A percentile compares a stretch with the other conserved stretches of the same genome.
phyloP scores from a whole-genome alignment of 306 rosid species.

The Vigna trinervia region DNA sequence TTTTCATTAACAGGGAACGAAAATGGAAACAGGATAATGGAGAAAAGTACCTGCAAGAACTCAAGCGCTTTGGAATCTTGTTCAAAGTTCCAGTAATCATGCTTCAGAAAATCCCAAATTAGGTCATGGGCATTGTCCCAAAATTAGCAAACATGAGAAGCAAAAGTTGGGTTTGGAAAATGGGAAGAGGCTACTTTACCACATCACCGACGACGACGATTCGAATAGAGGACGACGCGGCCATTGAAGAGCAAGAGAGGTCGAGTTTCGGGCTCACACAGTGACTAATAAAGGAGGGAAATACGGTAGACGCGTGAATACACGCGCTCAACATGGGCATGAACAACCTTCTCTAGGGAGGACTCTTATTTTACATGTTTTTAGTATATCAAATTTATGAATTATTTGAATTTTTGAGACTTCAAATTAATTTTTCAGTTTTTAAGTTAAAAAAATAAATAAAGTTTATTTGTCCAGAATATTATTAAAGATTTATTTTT shows the following conservation, averaged over 20 bases:
- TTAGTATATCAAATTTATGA: too few species aligned
- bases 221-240: constrained; percentile 63
- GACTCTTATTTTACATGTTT: too few species aligned
- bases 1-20: not conserved
- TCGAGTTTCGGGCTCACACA: constrained; percentile 37
- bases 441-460: too few species aligned
- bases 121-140: not conserved
- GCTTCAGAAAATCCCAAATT: constrained; percentile 54
- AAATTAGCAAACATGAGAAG: not conserved
- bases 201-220: constrained; percentile 85
- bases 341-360: not conserved
- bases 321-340: constrained; percentile 57
- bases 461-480: too few species aligned
- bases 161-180: constrained; percentile 7
- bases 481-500: too few species aligned
- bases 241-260: constrained; percentile 61
- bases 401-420: too few species aligned
- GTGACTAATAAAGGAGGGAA: constrained; percentile 2
- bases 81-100: constrained; percentile 78
- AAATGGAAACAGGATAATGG: not conserved
- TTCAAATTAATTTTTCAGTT: too few species aligned
- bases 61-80: constrained; percentile 83
- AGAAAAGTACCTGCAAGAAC: constrained; percentile 60
- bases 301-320: constrained; percentile 55
- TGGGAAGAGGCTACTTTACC: constrained; percentile 53